Conservation (phyloP, 352 stramenopile species). For the Aphanomyces invadans region DNA sequence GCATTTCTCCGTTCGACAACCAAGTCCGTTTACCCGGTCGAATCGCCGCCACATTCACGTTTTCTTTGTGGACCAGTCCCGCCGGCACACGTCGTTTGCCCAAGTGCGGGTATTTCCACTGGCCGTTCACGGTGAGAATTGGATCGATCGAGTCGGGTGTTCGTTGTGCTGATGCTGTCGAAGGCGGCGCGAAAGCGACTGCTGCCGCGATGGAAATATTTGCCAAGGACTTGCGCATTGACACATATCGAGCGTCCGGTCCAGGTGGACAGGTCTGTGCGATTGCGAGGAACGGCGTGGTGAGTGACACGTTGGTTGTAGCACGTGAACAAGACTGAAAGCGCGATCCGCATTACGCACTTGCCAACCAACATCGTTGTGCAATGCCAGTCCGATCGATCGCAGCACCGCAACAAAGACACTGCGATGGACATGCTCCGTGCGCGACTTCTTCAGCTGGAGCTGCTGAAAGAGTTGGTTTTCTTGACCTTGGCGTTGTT, state of each 20-base stretch:
- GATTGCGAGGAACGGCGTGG: background rate
- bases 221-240: constrained; percentile 87
- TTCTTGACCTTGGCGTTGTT: constrained; percentile 54
- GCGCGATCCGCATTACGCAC: constrained; percentile 93
- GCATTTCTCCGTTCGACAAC: constrained; percentile 93
- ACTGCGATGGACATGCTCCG: constrained; percentile 83
- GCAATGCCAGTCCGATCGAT: constrained; percentile 91
- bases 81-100: constrained; percentile 94
- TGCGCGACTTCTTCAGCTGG: constrained; percentile 63
- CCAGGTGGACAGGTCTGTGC: constrained; percentile 78
- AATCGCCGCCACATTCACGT: too few relatives aligned
- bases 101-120: constrained; percentile 72
- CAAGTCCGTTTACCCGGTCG: too few relatives aligned
- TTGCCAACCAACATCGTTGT: constrained; percentile 90
- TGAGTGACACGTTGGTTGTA: background rate
- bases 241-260: constrained; percentile 89
- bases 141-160: too few relatives aligned
- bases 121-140: constrained; percentile 23
- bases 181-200: too few relatives aligned
- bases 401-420: constrained; percentile 91
- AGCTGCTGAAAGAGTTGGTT: constrained; percentile 40
- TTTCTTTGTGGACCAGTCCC: constrained; percentile 20
- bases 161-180: too few relatives aligned
- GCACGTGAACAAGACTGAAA: constrained; percentile 98
- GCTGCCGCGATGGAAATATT: constrained; percentile 50